These are phyloP conservation scores for Albugo laibachii DNA, from an alignment of 352 stramenopile genomes.

Conservation along the genomic window DNA sequence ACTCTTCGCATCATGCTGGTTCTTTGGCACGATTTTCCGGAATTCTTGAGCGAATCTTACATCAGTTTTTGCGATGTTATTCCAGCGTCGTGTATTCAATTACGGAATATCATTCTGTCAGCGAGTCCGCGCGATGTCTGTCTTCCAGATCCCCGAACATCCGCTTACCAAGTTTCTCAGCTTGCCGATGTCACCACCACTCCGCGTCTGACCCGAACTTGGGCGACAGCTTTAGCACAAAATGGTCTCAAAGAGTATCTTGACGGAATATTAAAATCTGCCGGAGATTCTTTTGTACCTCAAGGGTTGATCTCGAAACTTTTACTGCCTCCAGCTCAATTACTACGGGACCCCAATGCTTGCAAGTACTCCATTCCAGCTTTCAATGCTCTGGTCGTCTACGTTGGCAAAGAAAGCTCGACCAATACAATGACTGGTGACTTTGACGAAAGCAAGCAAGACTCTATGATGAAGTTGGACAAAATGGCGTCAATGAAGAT, in stretches of 20 bases:
- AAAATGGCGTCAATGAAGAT: constrained; percentile 83
- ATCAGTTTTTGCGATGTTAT: constrained; percentile 97
- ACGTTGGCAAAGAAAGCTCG: constrained; percentile 73
- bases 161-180: constrained; percentile 94
- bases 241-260: constrained; percentile 86
- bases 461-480: constrained; percentile 50
- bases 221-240: constrained; percentile 81
- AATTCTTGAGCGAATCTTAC: constrained; percentile 97
- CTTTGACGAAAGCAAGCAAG: constrained; percentile 16
- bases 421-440: constrained; percentile 28
- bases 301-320: constrained; percentile 59
- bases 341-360: constrained; percentile 40
- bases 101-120: constrained; percentile 96
- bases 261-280: constrained; percentile 89
- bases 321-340: constrained; percentile 26
- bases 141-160: constrained; percentile 93
- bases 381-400: constrained; percentile 81
- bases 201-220: constrained; percentile 88
- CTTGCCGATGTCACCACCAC: constrained; percentile 91
- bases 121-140: constrained; percentile 95
- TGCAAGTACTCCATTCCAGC: constrained; percentile 86
- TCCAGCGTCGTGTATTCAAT: constrained; percentile 91
- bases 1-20: constrained; percentile 95
- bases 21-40: constrained; percentile 96
- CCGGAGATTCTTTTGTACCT: constrained; percentile 77